Evolutionary conservation across 495 filamentous ascomycete species (phyloP).

Genomic region (Daldinia concentrica): DNA sequence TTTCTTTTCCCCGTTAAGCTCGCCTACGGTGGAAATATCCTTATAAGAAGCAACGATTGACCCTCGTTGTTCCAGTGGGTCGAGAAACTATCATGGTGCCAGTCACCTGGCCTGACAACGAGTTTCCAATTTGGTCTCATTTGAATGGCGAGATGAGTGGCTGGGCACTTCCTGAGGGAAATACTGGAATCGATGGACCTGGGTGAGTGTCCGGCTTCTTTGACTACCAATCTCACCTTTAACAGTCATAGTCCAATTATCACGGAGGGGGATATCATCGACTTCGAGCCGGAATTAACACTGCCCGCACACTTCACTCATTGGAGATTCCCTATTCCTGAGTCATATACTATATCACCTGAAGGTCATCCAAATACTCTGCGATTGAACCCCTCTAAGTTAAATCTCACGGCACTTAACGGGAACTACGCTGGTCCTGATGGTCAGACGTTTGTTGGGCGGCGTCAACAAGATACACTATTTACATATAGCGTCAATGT

Average conservation of each 20-base stretch:
- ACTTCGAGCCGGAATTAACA: slow-evolving; percentile 50
- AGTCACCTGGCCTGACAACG: slow-evolving; percentile 58
- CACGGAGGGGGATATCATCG: slow-evolving; percentile 50
- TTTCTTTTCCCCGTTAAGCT: not conserved
- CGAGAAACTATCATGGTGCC: slow-evolving; percentile 66
- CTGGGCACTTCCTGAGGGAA: slow-evolving; percentile 50
- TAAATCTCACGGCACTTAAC: slow-evolving; percentile 59
- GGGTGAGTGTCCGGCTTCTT: slow-evolving; percentile 42
- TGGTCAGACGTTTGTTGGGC: slow-evolving; percentile 58
- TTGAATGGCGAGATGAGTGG: slow-evolving; percentile 58
- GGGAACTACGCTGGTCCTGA: slow-evolving; percentile 55
- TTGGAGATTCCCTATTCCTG: slow-evolving; percentile 57
- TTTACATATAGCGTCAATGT: slow-evolving; percentile 59
- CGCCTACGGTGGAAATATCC: not conserved
- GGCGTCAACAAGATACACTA: slow-evolving; percentile 60
- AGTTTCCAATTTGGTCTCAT: slow-evolving; percentile 54
- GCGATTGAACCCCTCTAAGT: slow-evolving; percentile 51
- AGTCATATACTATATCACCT: slow-evolving; percentile 55
- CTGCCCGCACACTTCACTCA: slow-evolving; percentile 59
- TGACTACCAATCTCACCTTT: slow-evolving; percentile 5
- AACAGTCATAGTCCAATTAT: slow-evolving; percentile 47
- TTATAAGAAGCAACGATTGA: not conserved
- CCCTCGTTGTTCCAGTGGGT: slow-evolving; percentile 51
- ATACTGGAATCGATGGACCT: slow-evolving; percentile 45
- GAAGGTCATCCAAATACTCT: slow-evolving; percentile 49